A percentile compares a stretch with the other conserved stretches of the same genome.
Evolutionary conservation across 441 rosid genomes (phyloP).

Genomic region (Melastoma candidum): DNA sequence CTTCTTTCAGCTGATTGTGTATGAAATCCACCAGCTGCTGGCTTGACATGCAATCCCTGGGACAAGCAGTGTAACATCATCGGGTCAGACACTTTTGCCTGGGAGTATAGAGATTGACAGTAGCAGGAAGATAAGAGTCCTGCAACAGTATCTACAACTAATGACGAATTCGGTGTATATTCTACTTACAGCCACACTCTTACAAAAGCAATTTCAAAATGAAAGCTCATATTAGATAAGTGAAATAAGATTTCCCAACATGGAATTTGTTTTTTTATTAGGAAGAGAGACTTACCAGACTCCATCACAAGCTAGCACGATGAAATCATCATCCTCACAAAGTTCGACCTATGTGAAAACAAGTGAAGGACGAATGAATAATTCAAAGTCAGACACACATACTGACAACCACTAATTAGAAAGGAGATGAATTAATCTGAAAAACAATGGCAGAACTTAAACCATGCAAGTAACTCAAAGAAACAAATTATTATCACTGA

Average conservation of each 20-base stretch:
- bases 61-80: background rate
- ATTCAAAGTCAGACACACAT: no score
- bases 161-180: no score
- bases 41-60: conserved; percentile 67
- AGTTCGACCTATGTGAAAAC: conserved; percentile 62
- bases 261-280: background rate
- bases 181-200: no score
- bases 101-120: no score
- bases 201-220: no score
- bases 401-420: no score
- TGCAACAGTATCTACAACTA: no score
- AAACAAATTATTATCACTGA: background rate
- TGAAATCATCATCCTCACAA: conserved; percentile 84
- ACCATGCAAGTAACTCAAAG: no score
- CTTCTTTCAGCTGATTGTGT: conserved; percentile 32
- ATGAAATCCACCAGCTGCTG: conserved; percentile 49
- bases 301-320: conserved; percentile 94
- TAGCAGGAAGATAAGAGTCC: no score
- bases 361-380: conserved; percentile 2
- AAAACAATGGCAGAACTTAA: no score
- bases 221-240: background rate
- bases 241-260: background rate
- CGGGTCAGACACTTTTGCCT: background rate
- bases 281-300: conserved; percentile 31
- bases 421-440: no score